Evolutionary conservation across 75 land plant species (phyloP).

Genomic region (Gnetum montanum): DNA sequence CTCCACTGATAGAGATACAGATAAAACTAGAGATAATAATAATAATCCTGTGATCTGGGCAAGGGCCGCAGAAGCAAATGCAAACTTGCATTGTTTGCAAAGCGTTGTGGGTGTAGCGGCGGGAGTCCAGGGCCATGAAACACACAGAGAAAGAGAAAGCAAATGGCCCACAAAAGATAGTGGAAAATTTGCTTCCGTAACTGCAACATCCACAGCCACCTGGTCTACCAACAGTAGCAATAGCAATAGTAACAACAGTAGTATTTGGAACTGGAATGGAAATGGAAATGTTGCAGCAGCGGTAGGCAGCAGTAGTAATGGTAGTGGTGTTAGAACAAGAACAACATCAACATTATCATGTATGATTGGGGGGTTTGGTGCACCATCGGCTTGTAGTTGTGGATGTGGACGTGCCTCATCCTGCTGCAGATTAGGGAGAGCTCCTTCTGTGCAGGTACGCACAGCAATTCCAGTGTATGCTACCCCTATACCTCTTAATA

Average conservation of each 20-base stretch:
- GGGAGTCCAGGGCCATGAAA: no score
- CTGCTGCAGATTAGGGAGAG: constrained; percentile 14
- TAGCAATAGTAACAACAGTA: constrained; percentile 8
- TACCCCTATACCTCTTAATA: constrained; percentile 26
- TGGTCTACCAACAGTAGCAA: neutral
- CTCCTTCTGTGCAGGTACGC: constrained; percentile 44
- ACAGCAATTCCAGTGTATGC: constrained; percentile 45
- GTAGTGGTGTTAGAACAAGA: no score
- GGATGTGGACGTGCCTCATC: constrained; percentile 9
- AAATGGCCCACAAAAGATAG: no score
- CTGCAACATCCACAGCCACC: constrained; percentile 5
- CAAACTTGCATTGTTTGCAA: neutral
- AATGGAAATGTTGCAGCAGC: neutral
- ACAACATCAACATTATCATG: neutral
- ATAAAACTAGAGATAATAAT: no score
- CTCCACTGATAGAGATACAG: no score
- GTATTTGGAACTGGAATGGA: neutral
- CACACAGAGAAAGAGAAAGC: no score
- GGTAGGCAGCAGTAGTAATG: no score
- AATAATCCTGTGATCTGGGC: constrained; percentile 6
- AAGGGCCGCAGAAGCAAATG: neutral
- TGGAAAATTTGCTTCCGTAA: constrained; percentile 3
- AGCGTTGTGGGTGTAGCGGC: neutral
- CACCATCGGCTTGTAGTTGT: constrained; percentile 8
- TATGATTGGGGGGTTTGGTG: neutral